Evolutionary conservation across 2,329 filamentous ascomycete species (phyloP).

Genomic region (Aureobasidium namibiae): DNA sequence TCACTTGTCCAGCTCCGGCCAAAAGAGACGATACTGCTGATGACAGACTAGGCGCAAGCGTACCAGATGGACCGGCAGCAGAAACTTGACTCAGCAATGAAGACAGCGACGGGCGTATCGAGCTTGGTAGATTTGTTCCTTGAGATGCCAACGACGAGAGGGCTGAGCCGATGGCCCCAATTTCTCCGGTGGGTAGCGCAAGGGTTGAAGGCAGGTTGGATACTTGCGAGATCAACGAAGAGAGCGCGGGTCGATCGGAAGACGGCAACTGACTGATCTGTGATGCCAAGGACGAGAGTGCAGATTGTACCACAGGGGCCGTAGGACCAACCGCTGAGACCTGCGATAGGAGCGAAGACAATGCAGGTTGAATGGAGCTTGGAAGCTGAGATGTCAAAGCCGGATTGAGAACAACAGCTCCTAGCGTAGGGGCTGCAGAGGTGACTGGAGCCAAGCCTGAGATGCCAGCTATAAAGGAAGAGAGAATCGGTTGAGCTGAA

Average conservation of each 20-base stretch:
- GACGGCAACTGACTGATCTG: background rate
- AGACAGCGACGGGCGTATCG: background rate
- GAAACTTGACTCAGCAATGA: background rate
- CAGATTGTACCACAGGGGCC: background rate
- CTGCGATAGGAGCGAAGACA: background rate
- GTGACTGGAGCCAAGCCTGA: background rate
- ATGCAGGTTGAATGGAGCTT: background rate
- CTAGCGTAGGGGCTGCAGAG: background rate
- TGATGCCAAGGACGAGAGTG: background rate
- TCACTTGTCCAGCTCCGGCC: background rate
- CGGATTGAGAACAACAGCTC: background rate
- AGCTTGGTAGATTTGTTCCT: background rate
- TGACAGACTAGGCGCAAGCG: background rate
- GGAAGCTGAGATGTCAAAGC: background rate
- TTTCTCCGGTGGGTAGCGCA: background rate
- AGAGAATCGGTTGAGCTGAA: background rate
- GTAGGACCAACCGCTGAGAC: background rate
- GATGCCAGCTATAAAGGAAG: background rate
- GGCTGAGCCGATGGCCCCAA: background rate
- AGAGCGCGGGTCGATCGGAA: background rate
- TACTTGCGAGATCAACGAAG: background rate
- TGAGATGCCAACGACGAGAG: background rate
- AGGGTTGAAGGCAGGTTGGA: background rate
- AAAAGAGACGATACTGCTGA: background rate
- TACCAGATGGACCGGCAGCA: background rate